These are phyloP conservation scores for Xylaria scruposa DNA, from an alignment of 495 filamentous ascomycete genomes.

Conservation along the genomic window DNA sequence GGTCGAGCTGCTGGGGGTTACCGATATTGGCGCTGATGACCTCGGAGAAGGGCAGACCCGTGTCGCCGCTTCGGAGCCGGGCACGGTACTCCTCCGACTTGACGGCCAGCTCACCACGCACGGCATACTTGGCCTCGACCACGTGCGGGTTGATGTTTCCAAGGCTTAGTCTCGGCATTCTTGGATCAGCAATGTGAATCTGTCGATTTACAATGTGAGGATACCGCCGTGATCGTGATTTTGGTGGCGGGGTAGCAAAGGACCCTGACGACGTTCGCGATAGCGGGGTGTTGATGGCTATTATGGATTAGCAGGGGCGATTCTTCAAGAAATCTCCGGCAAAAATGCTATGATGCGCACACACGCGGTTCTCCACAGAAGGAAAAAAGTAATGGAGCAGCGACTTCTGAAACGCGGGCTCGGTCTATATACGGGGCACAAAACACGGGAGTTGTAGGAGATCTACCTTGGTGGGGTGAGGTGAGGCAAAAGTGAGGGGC, in stretches of 20 bases:
- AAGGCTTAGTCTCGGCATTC: conserved; percentile 69
- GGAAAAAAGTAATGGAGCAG: not conserved
- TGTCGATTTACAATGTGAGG: conserved; percentile 28
- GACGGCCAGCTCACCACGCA: conserved; percentile 91
- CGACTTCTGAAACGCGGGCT: conserved; percentile 2
- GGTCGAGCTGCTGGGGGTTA: conserved; percentile 97
- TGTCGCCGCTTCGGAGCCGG: conserved; percentile 58
- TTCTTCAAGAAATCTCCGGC: not conserved
- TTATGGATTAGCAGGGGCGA: not conserved
- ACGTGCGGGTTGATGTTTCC: conserved; percentile 93
- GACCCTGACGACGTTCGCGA: conserved; percentile 28
- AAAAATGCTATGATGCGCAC: not conserved
- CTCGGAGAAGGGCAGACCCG: conserved; percentile 81
- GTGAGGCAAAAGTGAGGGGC: conserved; percentile 8
- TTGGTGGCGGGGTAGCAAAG: conserved; percentile 31
- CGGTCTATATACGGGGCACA: conserved; percentile 3
- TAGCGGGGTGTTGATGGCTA: not conserved
- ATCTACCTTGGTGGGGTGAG: not conserved
- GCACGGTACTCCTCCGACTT: conserved; percentile 88
- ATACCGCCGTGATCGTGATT: conserved; percentile 25
- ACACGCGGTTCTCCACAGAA: conserved; percentile 1
- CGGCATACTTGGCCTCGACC: conserved; percentile 88
- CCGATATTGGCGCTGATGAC: conserved; percentile 98
- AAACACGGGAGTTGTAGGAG: not conserved
- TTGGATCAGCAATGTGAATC: conserved; percentile 37